Evolutionary conservation across 768 basidiomycete genomes (phyloP), one percentile per base, ranked within the genome.

Genomic region (Dacryopinax primogenitus): DNA sequence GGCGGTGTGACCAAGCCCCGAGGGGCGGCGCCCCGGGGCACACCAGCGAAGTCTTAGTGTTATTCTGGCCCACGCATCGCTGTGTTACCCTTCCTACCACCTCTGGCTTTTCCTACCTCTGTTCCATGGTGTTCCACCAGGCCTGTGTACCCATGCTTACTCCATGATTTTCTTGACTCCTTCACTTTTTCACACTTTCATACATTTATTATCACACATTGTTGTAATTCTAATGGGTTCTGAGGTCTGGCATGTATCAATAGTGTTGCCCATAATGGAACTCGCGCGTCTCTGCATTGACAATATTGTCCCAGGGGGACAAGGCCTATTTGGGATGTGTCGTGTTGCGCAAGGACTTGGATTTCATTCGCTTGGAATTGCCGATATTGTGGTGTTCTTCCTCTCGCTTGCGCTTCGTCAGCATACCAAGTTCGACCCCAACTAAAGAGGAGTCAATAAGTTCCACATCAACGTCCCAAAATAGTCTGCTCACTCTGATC

Each of bases 161-260:
- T n/a, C 37, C 37, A 39, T 39, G 11, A 39, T n/a, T 11, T 39
- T 58, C 41, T 18, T 23, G 41, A 44, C 18, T 44, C 18, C 41
- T 44, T 18, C 23, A 18, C 11, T 44, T 15, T 23, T 15, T 6
- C 23, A 18, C 18, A 44, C 7, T 44, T 44, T 37, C 36, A 6
- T 44, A 44, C 41, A 44, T 23, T 44, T 44, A 58, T 30, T 58
- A 32, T 32, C 23, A 26, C 11, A 9, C 51, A 58, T 30, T 58
- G 51, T 58, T 58, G 51, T 58, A 58, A 15, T 58, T 28, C 18
- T 58, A 58, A 28, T 58, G 51, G 51, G 51, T 58, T 21, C 32
- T 58, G 32, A 32, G 51, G 4, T 32, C 51, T 26, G 51, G 51
- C 21, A 9, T 58, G 51, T 58, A 58, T 23, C 51, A 58, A 58